Evolutionary conservation across 2,329 filamentous ascomycete species (phyloP).

Genomic region (Leptographium wingfieldii): DNA sequence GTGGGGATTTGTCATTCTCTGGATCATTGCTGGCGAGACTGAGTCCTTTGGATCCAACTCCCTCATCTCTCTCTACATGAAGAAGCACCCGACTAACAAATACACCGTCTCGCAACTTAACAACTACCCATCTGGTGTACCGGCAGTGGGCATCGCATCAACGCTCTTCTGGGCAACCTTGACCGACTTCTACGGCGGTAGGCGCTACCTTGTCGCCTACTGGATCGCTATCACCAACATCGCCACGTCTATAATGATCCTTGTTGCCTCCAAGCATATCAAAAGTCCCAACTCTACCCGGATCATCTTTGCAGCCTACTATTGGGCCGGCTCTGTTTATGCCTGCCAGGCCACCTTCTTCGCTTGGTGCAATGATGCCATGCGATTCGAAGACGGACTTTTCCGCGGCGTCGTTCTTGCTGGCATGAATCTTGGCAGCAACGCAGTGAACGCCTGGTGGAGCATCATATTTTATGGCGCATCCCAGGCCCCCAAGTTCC

Average conservation of each 20-base stretch:
- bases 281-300: constrained; percentile 29
- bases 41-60: constrained; percentile 58
- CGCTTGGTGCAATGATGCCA: constrained; percentile 62
- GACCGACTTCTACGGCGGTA: constrained; percentile 51
- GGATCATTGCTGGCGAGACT: constrained; percentile 59
- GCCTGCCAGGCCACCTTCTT: constrained; percentile 65
- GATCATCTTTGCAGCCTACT: constrained; percentile 52
- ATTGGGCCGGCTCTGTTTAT: constrained; percentile 58
- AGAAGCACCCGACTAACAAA: constrained; percentile 28
- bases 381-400: constrained; percentile 49
- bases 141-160: constrained; percentile 42
- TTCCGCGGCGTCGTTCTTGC: constrained; percentile 56
- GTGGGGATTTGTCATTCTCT: constrained; percentile 54
- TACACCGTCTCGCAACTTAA: constrained; percentile 39
- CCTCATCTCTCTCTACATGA: constrained; percentile 38
- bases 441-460: constrained; percentile 63
- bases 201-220: constrained; percentile 52
- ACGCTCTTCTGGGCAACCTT: constrained; percentile 59
- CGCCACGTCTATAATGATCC: constrained; percentile 47
- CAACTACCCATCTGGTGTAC: constrained; percentile 43
- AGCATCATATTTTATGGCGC: constrained; percentile 58
- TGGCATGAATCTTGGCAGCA: constrained; percentile 58
- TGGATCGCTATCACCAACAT: constrained; percentile 55
- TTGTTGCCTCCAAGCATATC: constrained; percentile 18
- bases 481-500: constrained; percentile 53